phyloP scores from a whole-genome alignment of 1,139 yeast species.

The Saccharomycopsis crataegensis region DNA sequence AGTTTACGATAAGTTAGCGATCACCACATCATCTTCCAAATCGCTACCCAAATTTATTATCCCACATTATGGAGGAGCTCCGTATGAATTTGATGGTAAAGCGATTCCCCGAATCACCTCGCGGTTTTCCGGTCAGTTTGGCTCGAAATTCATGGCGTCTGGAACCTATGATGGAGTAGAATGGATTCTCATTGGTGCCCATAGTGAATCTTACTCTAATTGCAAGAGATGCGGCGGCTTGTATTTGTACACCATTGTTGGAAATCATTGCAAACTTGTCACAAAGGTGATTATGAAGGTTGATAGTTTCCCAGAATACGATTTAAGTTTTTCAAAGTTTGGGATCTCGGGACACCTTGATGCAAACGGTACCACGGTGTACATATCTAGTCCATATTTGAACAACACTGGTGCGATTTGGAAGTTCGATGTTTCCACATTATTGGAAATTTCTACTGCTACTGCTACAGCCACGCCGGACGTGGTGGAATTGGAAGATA shows the following conservation, averaged over 20 bases:
- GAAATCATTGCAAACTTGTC: not conserved
- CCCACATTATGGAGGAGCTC: not conserved
- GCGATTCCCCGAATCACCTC: constrained; percentile 20
- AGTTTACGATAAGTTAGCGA: constrained; percentile 23
- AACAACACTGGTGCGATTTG: constrained; percentile 7
- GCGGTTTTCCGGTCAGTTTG: constrained; percentile 27
- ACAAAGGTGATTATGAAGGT: not conserved
- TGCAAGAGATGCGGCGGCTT: constrained; percentile 34
- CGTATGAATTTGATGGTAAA: not conserved
- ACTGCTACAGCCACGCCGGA: not conserved
- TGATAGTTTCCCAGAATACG: not conserved
- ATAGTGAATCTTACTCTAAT: constrained; percentile 17
- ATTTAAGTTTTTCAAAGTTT: constrained; percentile 7
- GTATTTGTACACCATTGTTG: constrained; percentile 28
- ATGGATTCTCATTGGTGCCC: constrained; percentile 27
- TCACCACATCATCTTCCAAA: not conserved
- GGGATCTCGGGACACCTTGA: constrained; percentile 8
- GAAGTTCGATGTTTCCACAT: not conserved
- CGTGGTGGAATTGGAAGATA: not conserved
- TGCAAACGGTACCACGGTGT: not conserved
- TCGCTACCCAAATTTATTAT: not conserved
- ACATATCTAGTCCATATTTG: constrained; percentile 5
- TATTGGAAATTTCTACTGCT: not conserved
- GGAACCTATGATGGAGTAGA: constrained; percentile 22
- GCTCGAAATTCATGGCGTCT: constrained; percentile 25